A percentile compares a stretch with the other conserved stretches of the same genome.
phyloP scores from a whole-genome alignment of 345 rosid species.

The Brassica rapa region DNA sequence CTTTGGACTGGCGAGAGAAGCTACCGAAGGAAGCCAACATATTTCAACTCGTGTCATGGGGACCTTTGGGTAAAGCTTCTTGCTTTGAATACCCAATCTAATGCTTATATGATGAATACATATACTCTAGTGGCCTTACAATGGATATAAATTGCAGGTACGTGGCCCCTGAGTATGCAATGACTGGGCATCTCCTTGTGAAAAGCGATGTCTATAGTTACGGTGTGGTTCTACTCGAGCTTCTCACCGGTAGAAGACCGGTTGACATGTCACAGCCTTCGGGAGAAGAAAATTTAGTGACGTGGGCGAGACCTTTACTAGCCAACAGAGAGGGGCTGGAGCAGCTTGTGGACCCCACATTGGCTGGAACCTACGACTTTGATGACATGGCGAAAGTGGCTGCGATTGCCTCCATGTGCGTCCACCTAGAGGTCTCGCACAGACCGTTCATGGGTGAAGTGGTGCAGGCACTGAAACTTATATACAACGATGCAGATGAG shows the following conservation, averaged over 20 bases:
- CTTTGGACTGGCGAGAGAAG: slow-evolving; percentile 99
- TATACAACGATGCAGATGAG: slow-evolving; percentile 83
- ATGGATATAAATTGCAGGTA: slow-evolving; percentile 55
- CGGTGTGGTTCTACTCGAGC: slow-evolving; percentile 98
- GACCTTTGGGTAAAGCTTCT: slow-evolving; percentile 80
- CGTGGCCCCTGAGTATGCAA: slow-evolving; percentile 99
- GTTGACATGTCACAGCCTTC: slow-evolving; percentile 98
- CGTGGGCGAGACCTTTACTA: slow-evolving; percentile 94
- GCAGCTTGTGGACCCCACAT: slow-evolving; percentile 78
- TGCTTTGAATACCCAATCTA: background rate
- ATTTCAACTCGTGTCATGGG: slow-evolving; percentile 99
- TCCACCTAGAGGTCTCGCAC: slow-evolving; percentile 89
- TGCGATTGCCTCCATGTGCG: slow-evolving; percentile 97
- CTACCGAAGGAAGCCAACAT: slow-evolving; percentile 97
- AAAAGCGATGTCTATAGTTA: slow-evolving; percentile 99
- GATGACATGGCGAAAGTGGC: slow-evolving; percentile 98
- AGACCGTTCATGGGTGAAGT: slow-evolving; percentile 99
- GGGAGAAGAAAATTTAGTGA: slow-evolving; percentile 97
- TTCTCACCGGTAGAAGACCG: slow-evolving; percentile 92
- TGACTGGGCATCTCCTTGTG: slow-evolving; percentile 98
- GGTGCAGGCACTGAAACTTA: slow-evolving; percentile 96
- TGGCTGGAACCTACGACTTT: slow-evolving; percentile 76
- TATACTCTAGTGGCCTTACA: slow-evolving; percentile 7
- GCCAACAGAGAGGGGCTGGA: slow-evolving; percentile 81
- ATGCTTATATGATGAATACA: slow-evolving; percentile 17